Evolutionary conservation across 495 filamentous ascomycete species (phyloP).

Genomic region (Penicillium herquei): DNA sequence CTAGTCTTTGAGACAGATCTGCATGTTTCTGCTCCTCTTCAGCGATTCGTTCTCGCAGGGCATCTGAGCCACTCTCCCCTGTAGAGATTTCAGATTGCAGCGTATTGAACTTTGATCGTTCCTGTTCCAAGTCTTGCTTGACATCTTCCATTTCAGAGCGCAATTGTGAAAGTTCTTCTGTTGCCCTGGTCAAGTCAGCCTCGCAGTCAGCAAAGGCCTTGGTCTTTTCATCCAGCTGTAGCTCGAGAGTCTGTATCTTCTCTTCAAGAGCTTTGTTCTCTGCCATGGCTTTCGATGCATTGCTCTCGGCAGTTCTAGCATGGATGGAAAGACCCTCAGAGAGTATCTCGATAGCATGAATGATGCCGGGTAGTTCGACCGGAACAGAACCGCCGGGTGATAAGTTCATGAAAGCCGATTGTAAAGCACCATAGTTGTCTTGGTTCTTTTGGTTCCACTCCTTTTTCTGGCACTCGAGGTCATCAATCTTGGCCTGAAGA

Average conservation of each 20-base stretch:
- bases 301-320: slow-evolving; percentile 40
- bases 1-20: slow-evolving; percentile 61
- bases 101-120: slow-evolving; percentile 60
- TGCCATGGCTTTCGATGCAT: slow-evolving; percentile 30
- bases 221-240: slow-evolving; percentile 36
- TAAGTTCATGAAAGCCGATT: slow-evolving; percentile 61
- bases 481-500: slow-evolving; percentile 40
- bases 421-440: slow-evolving; percentile 55
- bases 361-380: slow-evolving; percentile 55
- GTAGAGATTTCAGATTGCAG: slow-evolving; percentile 69
- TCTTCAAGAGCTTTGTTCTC: slow-evolving; percentile 52
- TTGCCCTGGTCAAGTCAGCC: slow-evolving; percentile 35
- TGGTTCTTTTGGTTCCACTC: slow-evolving; percentile 50
- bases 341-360: slow-evolving; percentile 62
- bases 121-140: slow-evolving; percentile 62
- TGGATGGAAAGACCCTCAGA: slow-evolving; percentile 55
- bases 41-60: slow-evolving; percentile 64
- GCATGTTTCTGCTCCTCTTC: slow-evolving; percentile 66
- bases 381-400: slow-evolving; percentile 55
- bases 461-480: slow-evolving; percentile 44
- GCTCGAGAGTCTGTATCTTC: slow-evolving; percentile 41
- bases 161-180: slow-evolving; percentile 50
- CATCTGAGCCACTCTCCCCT: slow-evolving; percentile 77
- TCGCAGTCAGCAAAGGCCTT: slow-evolving; percentile 48
- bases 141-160: slow-evolving; percentile 56